These are phyloP conservation scores for Gnetum montanum DNA, from an alignment of 75 land plant genomes.

Conservation along the genomic window DNA sequence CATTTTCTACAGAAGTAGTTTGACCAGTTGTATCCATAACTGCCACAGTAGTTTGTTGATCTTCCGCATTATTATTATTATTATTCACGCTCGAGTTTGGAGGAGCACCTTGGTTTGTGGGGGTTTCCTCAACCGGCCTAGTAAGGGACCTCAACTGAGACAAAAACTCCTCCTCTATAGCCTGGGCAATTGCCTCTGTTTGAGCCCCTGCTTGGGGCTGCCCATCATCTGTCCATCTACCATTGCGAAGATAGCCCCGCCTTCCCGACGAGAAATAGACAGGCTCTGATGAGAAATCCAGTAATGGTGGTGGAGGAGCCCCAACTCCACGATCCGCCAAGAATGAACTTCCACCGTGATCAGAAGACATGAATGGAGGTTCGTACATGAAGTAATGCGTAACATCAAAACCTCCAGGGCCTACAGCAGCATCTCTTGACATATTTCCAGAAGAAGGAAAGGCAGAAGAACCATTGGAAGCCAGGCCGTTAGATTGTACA, in stretches of 20 bases:
- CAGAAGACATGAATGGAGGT: conserved; percentile 50
- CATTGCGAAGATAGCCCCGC: conserved; percentile 69
- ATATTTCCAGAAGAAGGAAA: conserved; percentile 53
- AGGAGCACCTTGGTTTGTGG: conserved; percentile 6
- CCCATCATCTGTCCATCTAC: conserved; percentile 96
- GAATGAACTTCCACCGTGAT: conserved; percentile 37
- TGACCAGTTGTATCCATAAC: conserved; percentile 3
- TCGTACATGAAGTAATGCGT: conserved; percentile 78
- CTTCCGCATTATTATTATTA: conserved; percentile 4
- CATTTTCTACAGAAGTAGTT: neutral
- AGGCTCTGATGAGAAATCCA: conserved; percentile 73
- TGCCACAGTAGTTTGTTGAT: neutral
- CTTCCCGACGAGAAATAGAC: conserved; percentile 56
- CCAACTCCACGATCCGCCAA: conserved; percentile 72
- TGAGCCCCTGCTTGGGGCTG: conserved; percentile 83
- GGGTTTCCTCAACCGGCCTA: conserved; percentile 14
- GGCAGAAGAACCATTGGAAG: conserved; percentile 33
- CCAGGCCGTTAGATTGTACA: conserved; percentile 28
- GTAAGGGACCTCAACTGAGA: conserved; percentile 38
- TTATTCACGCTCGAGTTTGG: too few relatives aligned
- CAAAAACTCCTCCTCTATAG: conserved; percentile 73
- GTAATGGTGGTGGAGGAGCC: conserved; percentile 43
- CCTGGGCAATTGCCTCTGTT: conserved; percentile 81
- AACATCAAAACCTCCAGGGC: conserved; percentile 60
- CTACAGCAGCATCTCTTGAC: conserved; percentile 44